phyloP scores from a whole-genome alignment of 306 rosid genomes.

The Castanea mollissima region DNA sequence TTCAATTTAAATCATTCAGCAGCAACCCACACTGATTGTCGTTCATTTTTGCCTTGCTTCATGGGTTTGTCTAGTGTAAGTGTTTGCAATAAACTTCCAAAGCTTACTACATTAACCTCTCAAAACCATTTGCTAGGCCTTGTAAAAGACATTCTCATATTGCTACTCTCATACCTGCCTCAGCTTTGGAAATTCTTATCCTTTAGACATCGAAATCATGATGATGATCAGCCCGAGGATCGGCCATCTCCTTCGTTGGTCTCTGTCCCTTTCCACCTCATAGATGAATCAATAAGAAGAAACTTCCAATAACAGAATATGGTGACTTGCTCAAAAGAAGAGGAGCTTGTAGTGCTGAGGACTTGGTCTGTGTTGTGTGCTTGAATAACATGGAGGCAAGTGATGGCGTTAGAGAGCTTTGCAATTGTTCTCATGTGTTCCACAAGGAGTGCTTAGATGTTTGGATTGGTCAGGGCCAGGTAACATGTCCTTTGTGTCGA shows the following conservation, averaged over 20 bases:
- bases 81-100: background rate
- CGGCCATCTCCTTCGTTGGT: conserved; percentile 3
- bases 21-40: background rate
- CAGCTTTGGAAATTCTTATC: background rate
- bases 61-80: background rate
- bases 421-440: conserved; percentile 28
- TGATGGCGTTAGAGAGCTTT: conserved; percentile 20
- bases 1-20: background rate
- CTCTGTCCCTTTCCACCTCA: background rate
- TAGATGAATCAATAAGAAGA: background rate
- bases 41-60: background rate
- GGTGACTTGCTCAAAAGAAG: background rate
- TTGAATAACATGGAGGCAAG: background rate
- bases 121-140: background rate
- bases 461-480: conserved; percentile 29
- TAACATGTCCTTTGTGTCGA: conserved; percentile 31
- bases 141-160: background rate
- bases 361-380: conserved; percentile 25
- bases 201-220: background rate
- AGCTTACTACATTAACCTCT: background rate
- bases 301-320: background rate
- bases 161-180: background rate
- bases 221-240: background rate
- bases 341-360: background rate
- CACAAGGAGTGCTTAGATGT: conserved; percentile 32